Evolutionary conservation across 2,329 filamentous ascomycete genomes (phyloP).

Genomic region (Tolypocladium endophyticum): DNA sequence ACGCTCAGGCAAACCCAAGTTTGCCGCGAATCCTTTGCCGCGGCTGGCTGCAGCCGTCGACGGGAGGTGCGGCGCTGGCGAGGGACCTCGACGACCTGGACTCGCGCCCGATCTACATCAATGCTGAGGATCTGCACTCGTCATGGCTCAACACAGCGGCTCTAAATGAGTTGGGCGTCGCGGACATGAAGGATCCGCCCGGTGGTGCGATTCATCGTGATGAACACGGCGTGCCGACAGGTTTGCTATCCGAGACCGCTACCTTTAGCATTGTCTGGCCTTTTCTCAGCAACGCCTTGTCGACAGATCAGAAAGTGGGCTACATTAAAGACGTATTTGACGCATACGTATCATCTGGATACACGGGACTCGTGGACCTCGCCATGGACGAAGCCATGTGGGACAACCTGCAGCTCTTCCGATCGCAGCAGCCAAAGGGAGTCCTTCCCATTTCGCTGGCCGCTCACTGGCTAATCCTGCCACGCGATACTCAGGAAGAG

Average conservation of each 20-base stretch:
- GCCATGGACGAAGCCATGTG: background rate
- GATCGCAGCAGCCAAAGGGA: background rate
- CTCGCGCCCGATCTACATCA: background rate
- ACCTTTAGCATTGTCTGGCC: background rate
- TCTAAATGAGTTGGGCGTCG: background rate
- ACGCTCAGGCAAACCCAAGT: background rate
- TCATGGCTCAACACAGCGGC: background rate
- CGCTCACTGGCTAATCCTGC: background rate
- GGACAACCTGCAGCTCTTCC: background rate
- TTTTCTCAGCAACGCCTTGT: background rate
- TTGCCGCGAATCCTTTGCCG: background rate
- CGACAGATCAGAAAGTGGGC: background rate
- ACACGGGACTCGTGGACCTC: background rate
- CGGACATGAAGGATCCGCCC: background rate
- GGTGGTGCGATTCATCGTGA: background rate
- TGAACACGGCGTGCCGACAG: background rate
- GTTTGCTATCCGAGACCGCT: background rate
- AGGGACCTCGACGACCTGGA: background rate
- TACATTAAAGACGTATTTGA: background rate
- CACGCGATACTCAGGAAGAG: background rate
- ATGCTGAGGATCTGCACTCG: background rate
- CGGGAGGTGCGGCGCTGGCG: background rate
- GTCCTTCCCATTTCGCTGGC: background rate
- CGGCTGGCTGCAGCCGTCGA: background rate
- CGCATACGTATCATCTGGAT: background rate